Evolutionary conservation across 345 rosid genomes (phyloP).

Genomic region (Psidium friedrichsthalianum): DNA sequence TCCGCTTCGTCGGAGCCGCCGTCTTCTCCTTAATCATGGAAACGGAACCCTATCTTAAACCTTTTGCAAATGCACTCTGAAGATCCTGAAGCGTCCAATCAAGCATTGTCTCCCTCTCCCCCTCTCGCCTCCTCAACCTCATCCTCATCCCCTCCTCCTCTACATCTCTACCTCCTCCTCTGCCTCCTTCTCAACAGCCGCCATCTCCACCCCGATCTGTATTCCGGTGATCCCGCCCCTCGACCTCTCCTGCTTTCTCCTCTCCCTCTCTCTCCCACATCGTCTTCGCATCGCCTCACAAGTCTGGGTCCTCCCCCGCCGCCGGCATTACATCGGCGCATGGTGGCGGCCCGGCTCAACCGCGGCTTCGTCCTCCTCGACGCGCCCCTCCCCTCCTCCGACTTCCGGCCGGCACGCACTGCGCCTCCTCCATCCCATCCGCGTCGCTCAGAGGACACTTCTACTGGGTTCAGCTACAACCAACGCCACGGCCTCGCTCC

Average conservation of each 20-base stretch:
- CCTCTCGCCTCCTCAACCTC: constrained; percentile 6
- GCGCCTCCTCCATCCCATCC: constrained; percentile 29
- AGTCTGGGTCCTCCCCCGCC: constrained; percentile 42
- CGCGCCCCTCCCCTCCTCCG: not conserved
- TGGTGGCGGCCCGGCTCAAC: constrained; percentile 58
- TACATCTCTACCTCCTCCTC: constrained; percentile 39
- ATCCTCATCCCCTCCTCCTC: constrained; percentile 30
- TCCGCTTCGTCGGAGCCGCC: not conserved
- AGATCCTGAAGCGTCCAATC: not conserved
- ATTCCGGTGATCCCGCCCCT: constrained; percentile 1
- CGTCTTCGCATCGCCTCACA: constrained; percentile 69
- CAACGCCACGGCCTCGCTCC: constrained; percentile 63
- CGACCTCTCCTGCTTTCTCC: constrained; percentile 5
- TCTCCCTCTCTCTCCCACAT: constrained; percentile 25
- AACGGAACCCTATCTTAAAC: not conserved
- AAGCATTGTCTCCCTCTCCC: not conserved
- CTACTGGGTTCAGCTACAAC: constrained; percentile 56
- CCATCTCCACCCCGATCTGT: not conserved
- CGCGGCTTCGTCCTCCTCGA: constrained; percentile 77
- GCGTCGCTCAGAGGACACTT: constrained; percentile 50
- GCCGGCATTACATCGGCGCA: constrained; percentile 49
- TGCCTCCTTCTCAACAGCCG: constrained; percentile 22
- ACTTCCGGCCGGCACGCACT: not conserved
- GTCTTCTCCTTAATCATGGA: not conserved
- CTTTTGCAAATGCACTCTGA: not conserved